phyloP scores from a whole-genome alignment of 176 grass and related monocot genomes.

The Juncus inflexus region DNA sequence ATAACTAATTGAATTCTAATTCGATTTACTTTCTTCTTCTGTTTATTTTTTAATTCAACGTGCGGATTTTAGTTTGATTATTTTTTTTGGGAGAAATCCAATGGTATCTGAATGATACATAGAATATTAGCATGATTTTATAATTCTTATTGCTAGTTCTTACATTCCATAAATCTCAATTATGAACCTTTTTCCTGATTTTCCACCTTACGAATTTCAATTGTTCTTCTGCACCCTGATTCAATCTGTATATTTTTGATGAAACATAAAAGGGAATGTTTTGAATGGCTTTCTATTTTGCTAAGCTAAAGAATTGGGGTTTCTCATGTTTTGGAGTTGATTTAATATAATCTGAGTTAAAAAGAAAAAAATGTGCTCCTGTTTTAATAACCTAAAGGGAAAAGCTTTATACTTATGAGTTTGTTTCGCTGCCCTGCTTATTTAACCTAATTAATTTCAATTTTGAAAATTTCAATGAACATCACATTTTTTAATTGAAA shows the following conservation, averaged over 20 bases:
- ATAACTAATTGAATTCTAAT: neutral
- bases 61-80: neutral
- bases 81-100: neutral
- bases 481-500: no score
- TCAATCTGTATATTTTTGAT: no score
- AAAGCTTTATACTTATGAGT: no score
- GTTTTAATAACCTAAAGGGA: neutral
- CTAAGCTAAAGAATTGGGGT: no score
- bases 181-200: no score
- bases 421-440: neutral
- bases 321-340: no score
- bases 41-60: neutral
- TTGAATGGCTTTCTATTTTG: no score
- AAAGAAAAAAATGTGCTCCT: neutral
- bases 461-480: neutral
- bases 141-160: no score
- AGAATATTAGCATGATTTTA: neutral
- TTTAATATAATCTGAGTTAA: neutral
- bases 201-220: no score
- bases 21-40: neutral
- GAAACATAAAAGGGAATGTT: no score
- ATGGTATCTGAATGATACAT: neutral
- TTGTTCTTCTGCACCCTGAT: no score
- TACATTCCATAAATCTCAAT: no score
- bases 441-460: neutral